Evolutionary conservation across 2,329 filamentous ascomycete species (phyloP).

Genomic region (Fusarium globosum): DNA sequence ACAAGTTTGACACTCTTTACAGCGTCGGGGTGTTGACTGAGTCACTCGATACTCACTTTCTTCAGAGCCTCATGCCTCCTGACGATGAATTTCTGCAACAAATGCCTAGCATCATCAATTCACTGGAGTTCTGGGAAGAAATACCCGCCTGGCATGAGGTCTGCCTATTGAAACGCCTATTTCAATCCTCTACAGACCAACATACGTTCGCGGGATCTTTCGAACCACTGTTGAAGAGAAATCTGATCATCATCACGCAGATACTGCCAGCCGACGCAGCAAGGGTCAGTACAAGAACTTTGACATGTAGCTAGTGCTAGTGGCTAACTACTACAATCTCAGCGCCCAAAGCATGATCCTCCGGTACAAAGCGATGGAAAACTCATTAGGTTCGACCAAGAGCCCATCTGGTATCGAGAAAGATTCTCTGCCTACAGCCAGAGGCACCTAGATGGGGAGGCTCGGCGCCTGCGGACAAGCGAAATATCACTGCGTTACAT

Average conservation of each 20-base stretch:
- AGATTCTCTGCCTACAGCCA: not conserved
- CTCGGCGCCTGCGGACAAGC: not conserved
- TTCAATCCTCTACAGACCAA: not conserved
- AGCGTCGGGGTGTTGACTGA: not conserved
- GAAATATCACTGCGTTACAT: not conserved
- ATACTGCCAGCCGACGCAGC: not conserved
- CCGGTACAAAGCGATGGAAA: not conserved
- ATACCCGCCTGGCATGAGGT: constrained; percentile 4
- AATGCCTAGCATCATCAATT: constrained; percentile 1
- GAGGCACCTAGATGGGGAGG: not conserved
- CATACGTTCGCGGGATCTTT: not conserved
- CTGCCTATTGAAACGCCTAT: not conserved
- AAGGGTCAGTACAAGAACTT: not conserved
- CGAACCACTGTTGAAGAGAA: not conserved
- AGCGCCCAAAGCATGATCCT: not conserved
- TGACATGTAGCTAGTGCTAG: not conserved
- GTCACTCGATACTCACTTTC: not conserved
- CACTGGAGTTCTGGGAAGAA: not conserved
- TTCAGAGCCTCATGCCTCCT: not conserved
- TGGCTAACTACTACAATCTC: not conserved
- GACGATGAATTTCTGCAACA: not conserved
- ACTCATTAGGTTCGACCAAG: not conserved
- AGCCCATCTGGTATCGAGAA: not conserved
- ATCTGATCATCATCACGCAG: not conserved
- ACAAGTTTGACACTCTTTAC: not conserved